Base-by-base conservation (phyloP, 805 yeast species). In the Wickerhamiella azyma region DNA sequence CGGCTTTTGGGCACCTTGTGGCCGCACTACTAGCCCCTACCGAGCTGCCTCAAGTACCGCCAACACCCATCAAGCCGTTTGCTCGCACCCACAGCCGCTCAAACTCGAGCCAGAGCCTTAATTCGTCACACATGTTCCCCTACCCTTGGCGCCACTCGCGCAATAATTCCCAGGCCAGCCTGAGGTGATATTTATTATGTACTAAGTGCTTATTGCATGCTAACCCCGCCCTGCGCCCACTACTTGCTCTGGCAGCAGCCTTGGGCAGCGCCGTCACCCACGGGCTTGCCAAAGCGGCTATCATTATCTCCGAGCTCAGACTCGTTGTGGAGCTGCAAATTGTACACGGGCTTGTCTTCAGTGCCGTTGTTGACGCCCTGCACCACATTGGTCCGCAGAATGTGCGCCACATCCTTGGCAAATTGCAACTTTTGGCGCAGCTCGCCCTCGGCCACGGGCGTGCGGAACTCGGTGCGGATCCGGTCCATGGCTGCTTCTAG, bases 281-380 rank as follows among this genome's bases (percentile, higher is more conserved):
- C 24, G 8, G 35, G 50, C 36, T 18, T 29, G 18, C 44, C 44
- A 39, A 50, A 30, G 46, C 51, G 44, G 46, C 48, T 43, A 30
- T 86, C 94, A 60, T 89, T 89, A 59, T 86, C 95, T 16, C 96
- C 97, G 44, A 89, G 67, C 63, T 89, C 97, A 0, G 94, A 83
- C 41, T 81, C 76, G 41, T 75, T 64, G 59, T 85, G 96, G 53
- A 89, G 78, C 53, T 80, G 80, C 55, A 89, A 68, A 43, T 65
- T 62, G 59, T 45, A 53, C 19, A 41, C 51, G 18, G 52, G 53
- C 37, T 45, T 42, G 9, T 51, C 54, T 8, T 9, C 33, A 14
- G 44, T 41, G n/a, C 57, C 59, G 28, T 59, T 62, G 9, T 50
- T 52, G 10, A 48, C 67, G 7, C 94, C 97, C 64, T 89, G 98